These are phyloP conservation scores for Leptographium wingfieldii DNA, from an alignment of 2,329 filamentous ascomycete genomes.

Conservation along the genomic window DNA sequence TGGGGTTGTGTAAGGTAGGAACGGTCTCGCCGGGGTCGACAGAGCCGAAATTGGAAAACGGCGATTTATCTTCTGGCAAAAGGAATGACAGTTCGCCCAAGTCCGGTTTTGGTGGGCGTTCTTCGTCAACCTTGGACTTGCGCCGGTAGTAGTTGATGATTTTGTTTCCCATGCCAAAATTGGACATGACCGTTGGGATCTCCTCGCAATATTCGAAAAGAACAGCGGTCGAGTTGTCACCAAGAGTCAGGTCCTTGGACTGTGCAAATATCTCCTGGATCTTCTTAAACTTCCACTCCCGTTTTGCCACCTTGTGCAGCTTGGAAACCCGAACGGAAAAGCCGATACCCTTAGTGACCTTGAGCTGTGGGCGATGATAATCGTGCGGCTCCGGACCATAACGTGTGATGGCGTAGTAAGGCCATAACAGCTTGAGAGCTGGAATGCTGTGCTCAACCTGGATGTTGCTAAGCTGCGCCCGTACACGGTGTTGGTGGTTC, in stretches of 20 bases:
- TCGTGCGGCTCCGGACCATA: constrained; percentile 56
- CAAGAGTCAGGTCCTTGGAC: constrained; percentile 72
- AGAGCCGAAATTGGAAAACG: constrained; percentile 88
- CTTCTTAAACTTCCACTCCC: constrained; percentile 68
- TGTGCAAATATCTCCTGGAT: constrained; percentile 66
- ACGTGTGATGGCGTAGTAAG: constrained; percentile 86
- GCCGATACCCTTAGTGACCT: constrained; percentile 55
- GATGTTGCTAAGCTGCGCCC: constrained; percentile 80
- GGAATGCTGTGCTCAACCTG: constrained; percentile 92
- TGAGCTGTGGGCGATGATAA: constrained; percentile 71
- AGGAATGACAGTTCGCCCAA: constrained; percentile 83
- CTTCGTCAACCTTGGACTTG: constrained; percentile 65
- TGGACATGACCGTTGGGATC: constrained; percentile 79
- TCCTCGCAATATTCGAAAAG: constrained; percentile 95
- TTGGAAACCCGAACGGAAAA: constrained; percentile 60
- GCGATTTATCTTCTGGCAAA: constrained; percentile 86
- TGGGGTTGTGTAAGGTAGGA: constrained; percentile 83
- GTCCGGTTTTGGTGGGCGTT: constrained; percentile 63
- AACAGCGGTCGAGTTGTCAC: constrained; percentile 77
- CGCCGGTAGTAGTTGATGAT: constrained; percentile 95
- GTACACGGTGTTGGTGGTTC: constrained; percentile 91
- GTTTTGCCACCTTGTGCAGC: constrained; percentile 58
- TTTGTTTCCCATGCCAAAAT: constrained; percentile 93
- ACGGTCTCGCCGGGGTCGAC: constrained; percentile 85
- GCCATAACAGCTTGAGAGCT: constrained; percentile 81